These are phyloP conservation scores for Nicotiana sylvestris DNA, from an alignment of 257 asterid genomes.

Conservation along the genomic window DNA sequence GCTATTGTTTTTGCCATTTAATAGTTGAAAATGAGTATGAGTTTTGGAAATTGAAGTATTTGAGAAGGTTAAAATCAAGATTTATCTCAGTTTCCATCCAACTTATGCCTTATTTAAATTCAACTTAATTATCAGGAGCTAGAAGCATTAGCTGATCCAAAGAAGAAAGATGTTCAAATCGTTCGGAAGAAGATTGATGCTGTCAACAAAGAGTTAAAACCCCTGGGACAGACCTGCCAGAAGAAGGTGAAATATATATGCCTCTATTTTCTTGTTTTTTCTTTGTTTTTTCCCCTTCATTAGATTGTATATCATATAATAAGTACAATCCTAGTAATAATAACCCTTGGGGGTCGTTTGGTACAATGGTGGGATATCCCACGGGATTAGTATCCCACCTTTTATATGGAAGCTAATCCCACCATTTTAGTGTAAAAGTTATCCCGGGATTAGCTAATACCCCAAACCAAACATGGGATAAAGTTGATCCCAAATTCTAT, in stretches of 20 bases:
- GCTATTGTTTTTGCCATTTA: not conserved
- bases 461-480: too few species aligned
- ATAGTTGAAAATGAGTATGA: not conserved
- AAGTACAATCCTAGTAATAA: not conserved
- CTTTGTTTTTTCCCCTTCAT: not conserved
- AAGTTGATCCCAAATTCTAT: too few species aligned
- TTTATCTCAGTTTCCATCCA: not conserved
- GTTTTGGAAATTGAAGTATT: not conserved
- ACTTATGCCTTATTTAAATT: not conserved
- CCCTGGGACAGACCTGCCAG: slow-evolving; percentile 85
- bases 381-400: too few species aligned
- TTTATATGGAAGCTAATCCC: too few species aligned
- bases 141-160: slow-evolving; percentile 78
- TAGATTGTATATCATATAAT: not conserved
- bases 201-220: slow-evolving; percentile 84
- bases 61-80: not conserved
- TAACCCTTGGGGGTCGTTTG: not conserved
- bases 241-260: slow-evolving; percentile 60
- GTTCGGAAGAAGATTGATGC: slow-evolving; percentile 85
- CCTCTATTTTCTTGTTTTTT: not conserved
- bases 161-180: slow-evolving; percentile 75
- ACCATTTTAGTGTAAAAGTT: too few species aligned
- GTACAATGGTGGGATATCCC: too few species aligned
- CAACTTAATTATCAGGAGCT: slow-evolving; percentile 54
- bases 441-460: too few species aligned